These are phyloP conservation scores for Lichtheimia hyalospora DNA, from an alignment of 371 early-diverging fungal genomes.

Conservation along the genomic window DNA sequence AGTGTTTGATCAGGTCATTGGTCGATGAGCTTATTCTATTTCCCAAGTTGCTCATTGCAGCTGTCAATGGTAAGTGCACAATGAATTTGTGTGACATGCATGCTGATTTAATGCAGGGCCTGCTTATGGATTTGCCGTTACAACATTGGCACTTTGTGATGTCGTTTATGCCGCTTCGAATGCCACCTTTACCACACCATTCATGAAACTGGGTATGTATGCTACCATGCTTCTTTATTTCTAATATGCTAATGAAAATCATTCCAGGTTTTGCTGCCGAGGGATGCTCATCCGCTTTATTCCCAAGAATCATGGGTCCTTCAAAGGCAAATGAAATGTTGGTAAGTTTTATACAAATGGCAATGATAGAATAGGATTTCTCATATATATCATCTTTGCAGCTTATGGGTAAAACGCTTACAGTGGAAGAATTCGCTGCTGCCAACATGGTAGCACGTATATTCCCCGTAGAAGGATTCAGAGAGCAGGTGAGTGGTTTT, in stretches of 20 bases:
- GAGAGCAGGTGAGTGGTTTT: slow-evolving; percentile 20
- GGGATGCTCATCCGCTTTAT: slow-evolving; percentile 60
- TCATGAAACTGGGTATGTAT: slow-evolving; percentile 65
- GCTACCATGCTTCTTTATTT: not conserved
- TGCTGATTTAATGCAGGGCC: slow-evolving; percentile 40
- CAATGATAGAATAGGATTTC: no score
- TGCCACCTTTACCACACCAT: slow-evolving; percentile 67
- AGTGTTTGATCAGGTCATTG: slow-evolving; percentile 21
- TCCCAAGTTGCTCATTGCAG: slow-evolving; percentile 73
- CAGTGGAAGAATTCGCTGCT: slow-evolving; percentile 52
- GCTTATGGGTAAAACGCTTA: slow-evolving; percentile 54
- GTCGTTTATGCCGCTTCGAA: slow-evolving; percentile 64
- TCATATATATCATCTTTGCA: no score
- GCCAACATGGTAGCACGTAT: slow-evolving; percentile 48
- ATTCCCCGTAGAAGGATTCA: slow-evolving; percentile 55
- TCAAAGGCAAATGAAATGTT: slow-evolving; percentile 69
- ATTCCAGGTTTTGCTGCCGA: slow-evolving; percentile 62
- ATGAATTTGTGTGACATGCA: no score
- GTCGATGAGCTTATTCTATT: slow-evolving; percentile 60
- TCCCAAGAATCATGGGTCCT: slow-evolving; percentile 61
- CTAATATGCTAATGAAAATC: no score
- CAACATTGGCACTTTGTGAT: slow-evolving; percentile 69
- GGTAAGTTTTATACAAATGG: slow-evolving; percentile 20
- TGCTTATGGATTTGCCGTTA: slow-evolving; percentile 71
- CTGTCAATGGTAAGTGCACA: slow-evolving; percentile 58